These are phyloP conservation scores for Colletotrichum sansevieriae DNA, from an alignment of 2,329 filamentous ascomycete genomes.

Conservation along the genomic window DNA sequence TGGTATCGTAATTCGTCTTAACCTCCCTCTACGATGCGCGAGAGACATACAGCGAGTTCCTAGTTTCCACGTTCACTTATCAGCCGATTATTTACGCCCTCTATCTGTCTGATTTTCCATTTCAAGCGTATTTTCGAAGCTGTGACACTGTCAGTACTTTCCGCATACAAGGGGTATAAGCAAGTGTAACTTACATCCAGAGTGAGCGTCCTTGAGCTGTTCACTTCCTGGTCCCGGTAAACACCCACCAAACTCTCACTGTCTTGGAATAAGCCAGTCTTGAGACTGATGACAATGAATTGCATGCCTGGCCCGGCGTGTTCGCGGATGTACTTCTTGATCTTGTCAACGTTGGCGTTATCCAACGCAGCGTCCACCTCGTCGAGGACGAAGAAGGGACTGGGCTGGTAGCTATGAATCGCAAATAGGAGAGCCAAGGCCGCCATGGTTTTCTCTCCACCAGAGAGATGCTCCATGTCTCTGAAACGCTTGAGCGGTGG, in stretches of 20 bases:
- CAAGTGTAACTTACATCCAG: slow-evolving; percentile 82
- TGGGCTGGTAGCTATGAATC: slow-evolving; percentile 95
- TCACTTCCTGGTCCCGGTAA: slow-evolving; percentile 93
- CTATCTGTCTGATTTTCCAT: not conserved
- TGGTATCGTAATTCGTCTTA: slow-evolving; percentile 28
- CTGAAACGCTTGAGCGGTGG: slow-evolving; percentile 97
- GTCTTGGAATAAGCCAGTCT: slow-evolving; percentile 95
- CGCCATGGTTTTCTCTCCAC: slow-evolving; percentile 99
- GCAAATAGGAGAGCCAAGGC: slow-evolving; percentile 96
- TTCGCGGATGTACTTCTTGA: slow-evolving; percentile 95
- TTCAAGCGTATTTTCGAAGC: slow-evolving; percentile 38
- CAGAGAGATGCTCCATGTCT: slow-evolving; percentile 98
- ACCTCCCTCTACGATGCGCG: not conserved
- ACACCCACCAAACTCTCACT: slow-evolving; percentile 96
- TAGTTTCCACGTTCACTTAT: not conserved
- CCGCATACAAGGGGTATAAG: not conserved
- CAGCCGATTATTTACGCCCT: not conserved
- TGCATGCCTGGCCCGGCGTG: slow-evolving; percentile 98
- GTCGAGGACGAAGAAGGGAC: slow-evolving; percentile 97
- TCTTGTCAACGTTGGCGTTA: slow-evolving; percentile 95
- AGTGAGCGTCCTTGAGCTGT: slow-evolving; percentile 91
- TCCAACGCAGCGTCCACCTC: slow-evolving; percentile 99
- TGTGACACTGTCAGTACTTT: slow-evolving; percentile 20
- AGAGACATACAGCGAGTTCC: not conserved
- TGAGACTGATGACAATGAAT: slow-evolving; percentile 97